These are phyloP conservation scores for Penicillium freii DNA, from an alignment of 2,329 filamentous ascomycete species.

Conservation along the genomic window DNA sequence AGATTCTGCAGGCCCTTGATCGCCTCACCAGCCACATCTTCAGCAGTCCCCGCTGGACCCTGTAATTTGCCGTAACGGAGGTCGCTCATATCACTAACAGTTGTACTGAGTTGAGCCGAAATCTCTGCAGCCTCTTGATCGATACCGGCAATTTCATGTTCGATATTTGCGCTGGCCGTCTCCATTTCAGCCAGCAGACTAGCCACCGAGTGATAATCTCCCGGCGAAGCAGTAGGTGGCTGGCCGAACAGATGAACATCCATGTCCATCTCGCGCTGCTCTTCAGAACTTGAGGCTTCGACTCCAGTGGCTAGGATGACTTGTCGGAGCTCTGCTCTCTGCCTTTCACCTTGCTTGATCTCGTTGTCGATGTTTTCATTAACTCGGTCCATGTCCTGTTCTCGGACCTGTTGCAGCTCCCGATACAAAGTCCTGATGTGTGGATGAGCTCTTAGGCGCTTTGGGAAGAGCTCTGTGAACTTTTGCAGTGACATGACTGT, in stretches of 20 bases:
- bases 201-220: conserved; percentile 57
- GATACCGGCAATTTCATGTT: conserved; percentile 65
- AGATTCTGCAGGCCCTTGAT: conserved; percentile 64
- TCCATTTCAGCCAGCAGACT: conserved; percentile 70
- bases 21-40: conserved; percentile 63
- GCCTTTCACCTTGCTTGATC: conserved; percentile 35
- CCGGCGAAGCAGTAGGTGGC: conserved; percentile 36
- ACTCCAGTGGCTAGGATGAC: conserved; percentile 33
- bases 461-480: conserved; percentile 75
- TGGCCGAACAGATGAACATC: conserved; percentile 61
- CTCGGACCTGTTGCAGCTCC: conserved; percentile 73
- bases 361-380: conserved; percentile 51
- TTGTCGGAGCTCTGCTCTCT: conserved; percentile 40
- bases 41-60: conserved; percentile 52
- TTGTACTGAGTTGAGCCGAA: conserved; percentile 61
- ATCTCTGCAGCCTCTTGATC: conserved; percentile 63
- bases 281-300: conserved; percentile 32
- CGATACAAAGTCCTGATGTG: conserved; percentile 71
- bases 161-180: conserved; percentile 62
- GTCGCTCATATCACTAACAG: conserved; percentile 73
- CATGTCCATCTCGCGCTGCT: conserved; percentile 43
- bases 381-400: conserved; percentile 66
- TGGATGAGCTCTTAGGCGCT: conserved; percentile 61
- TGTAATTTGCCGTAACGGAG: conserved; percentile 73
- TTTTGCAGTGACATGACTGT: conserved; percentile 70